Conservation (phyloP, 495 filamentous ascomycete species). For the Talaromyces thailandensis region DNA sequence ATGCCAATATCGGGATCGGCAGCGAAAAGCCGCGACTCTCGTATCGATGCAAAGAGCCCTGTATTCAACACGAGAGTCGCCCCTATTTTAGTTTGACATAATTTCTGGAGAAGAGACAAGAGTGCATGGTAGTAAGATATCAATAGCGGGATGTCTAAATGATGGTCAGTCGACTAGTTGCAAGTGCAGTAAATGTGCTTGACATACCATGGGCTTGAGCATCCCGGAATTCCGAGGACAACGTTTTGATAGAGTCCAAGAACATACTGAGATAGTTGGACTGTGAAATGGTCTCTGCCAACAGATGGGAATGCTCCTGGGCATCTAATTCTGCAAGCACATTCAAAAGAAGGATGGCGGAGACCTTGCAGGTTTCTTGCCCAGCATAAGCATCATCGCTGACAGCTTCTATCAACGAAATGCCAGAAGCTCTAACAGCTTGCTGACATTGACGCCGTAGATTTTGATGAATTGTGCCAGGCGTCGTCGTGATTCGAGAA, state of each 20-base stretch:
- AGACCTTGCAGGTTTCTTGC: constrained; percentile 68
- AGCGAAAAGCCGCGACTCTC: constrained; percentile 72
- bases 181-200: not conserved
- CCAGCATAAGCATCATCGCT: constrained; percentile 92
- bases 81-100: constrained; percentile 70
- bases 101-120: constrained; percentile 72
- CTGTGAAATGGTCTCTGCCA: constrained; percentile 70
- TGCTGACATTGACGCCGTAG: constrained; percentile 57
- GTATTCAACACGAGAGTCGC: constrained; percentile 75
- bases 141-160: constrained; percentile 38
- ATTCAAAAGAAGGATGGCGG: constrained; percentile 70
- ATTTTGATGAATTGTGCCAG: constrained; percentile 20
- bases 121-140: constrained; percentile 65
- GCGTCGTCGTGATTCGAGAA: constrained; percentile 51
- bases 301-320: constrained; percentile 52
- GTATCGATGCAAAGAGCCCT: constrained; percentile 78
- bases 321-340: constrained; percentile 59
- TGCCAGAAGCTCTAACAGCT: constrained; percentile 67
- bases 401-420: constrained; percentile 70
- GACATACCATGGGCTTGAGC: constrained; percentile 41
- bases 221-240: constrained; percentile 55
- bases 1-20: constrained; percentile 88
- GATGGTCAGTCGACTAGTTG: not conserved
- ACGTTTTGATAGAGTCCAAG: constrained; percentile 68
- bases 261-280: constrained; percentile 87